These are phyloP conservation scores for Phellopilus nigrolimitatus DNA, from an alignment of 1,284 basidiomycete genomes.

Conservation along the genomic window DNA sequence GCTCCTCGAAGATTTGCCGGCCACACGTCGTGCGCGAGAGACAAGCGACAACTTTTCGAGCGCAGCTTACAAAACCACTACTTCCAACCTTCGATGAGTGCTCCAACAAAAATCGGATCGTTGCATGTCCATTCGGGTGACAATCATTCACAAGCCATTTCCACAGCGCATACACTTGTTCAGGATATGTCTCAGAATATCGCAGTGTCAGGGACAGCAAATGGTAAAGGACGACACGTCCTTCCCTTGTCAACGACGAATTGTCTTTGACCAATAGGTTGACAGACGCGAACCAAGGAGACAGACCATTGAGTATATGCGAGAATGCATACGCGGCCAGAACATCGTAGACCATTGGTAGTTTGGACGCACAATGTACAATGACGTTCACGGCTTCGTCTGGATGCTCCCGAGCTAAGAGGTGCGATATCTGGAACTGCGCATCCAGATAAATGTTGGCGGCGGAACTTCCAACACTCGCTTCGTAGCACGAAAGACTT, in stretches of 20 bases:
- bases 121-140: constrained; percentile 72
- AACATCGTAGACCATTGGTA: constrained; percentile 63
- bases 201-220: constrained; percentile 81
- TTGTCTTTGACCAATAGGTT: constrained; percentile 62
- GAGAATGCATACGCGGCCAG: constrained; percentile 44
- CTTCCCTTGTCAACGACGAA: constrained; percentile 52
- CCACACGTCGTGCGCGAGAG: constrained; percentile 78
- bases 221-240: constrained; percentile 72
- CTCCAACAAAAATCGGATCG: constrained; percentile 82
- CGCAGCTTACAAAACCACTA: constrained; percentile 73
- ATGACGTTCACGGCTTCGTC: constrained; percentile 66
- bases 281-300: constrained; percentile 77
- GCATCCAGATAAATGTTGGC: constrained; percentile 79
- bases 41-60: constrained; percentile 80
- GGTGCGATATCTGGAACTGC: constrained; percentile 73
- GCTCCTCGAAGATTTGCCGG: constrained; percentile 72
- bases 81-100: constrained; percentile 84
- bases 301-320: constrained; percentile 66
- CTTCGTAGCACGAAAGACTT: constrained; percentile 67
- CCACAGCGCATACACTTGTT: constrained; percentile 85
- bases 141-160: constrained; percentile 66
- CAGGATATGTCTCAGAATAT: constrained; percentile 72
- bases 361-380: constrained; percentile 67
- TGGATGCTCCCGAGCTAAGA: constrained; percentile 79
- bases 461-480: constrained; percentile 70